Evolutionary conservation across 1,139 yeast genomes (phyloP).

Genomic region (Suhomyces guaymorum): DNA sequence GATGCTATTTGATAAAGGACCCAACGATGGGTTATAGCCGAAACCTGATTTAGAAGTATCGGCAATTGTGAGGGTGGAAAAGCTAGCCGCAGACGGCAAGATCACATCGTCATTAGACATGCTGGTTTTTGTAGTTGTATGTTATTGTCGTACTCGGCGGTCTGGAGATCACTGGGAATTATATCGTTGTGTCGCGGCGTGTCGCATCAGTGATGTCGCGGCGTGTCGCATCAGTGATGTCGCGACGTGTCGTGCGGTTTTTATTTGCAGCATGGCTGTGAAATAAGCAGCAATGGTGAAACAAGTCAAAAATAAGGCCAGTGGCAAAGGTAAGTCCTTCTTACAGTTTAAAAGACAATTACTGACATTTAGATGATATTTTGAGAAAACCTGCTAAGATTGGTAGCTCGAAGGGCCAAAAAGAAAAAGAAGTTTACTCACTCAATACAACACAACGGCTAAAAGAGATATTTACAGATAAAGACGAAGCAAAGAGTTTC

Average conservation of each 20-base stretch:
- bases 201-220: not conserved
- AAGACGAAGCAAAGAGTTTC: not conserved
- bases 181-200: not conserved
- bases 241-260: not conserved
- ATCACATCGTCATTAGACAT: constrained; percentile 40
- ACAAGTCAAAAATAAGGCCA: not conserved
- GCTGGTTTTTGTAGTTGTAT: too few relatives aligned
- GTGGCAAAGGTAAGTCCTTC: too few relatives aligned
- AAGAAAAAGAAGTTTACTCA: too few relatives aligned
- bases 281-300: not conserved
- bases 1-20: constrained; percentile 43
- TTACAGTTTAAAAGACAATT: too few relatives aligned
- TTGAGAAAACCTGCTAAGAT: too few relatives aligned
- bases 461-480: too few relatives aligned
- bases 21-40: constrained; percentile 49
- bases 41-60: constrained; percentile 40
- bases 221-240: not conserved
- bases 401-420: too few relatives aligned
- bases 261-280: constrained; percentile 1
- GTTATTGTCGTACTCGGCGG: too few relatives aligned
- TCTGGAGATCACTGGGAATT: not conserved
- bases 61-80: constrained; percentile 37
- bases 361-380: too few relatives aligned
- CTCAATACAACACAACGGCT: too few relatives aligned
- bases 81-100: constrained; percentile 39